Evolutionary conservation across 345 rosid species (phyloP).

Genomic region (Trapa bicornis): DNA sequence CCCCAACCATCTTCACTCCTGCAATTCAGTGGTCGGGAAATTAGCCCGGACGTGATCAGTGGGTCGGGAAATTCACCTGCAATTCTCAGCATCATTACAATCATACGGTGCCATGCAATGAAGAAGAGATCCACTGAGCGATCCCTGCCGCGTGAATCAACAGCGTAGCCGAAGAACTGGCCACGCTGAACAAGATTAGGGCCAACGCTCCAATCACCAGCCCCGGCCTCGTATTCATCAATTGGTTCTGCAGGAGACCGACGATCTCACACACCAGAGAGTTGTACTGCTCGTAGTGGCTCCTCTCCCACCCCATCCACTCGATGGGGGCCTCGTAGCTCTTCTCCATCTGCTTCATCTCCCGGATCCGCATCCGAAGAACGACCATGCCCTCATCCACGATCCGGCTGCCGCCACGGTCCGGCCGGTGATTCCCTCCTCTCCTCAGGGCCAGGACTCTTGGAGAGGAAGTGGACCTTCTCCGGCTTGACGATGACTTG

Average conservation of each 20-base stretch:
- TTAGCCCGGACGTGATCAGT: no score
- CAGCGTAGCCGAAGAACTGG: neutral
- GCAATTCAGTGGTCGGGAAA: no score
- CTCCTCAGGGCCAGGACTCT: neutral
- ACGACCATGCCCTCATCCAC: constrained; percentile 60
- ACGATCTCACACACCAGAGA: constrained; percentile 34
- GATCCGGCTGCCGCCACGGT: neutral
- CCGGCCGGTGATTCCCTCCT: neutral
- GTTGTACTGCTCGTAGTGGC: constrained; percentile 31
- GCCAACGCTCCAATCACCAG: neutral
- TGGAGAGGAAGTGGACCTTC: neutral
- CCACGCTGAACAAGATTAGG: neutral
- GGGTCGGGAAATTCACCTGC: no score
- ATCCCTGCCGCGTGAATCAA: neutral
- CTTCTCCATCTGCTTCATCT: constrained; percentile 51
- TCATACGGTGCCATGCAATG: neutral
- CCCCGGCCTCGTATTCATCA: neutral
- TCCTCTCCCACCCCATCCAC: constrained; percentile 76
- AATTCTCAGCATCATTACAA: no score
- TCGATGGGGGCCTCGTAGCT: constrained; percentile 51
- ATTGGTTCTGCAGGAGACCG: constrained; percentile 20
- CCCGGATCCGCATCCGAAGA: constrained; percentile 42
- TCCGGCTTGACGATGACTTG: neutral
- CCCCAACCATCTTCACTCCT: no score
- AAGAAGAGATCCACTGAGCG: neutral